phyloP scores from a whole-genome alignment of 345 rosid species.

The Combretum micranthum region DNA sequence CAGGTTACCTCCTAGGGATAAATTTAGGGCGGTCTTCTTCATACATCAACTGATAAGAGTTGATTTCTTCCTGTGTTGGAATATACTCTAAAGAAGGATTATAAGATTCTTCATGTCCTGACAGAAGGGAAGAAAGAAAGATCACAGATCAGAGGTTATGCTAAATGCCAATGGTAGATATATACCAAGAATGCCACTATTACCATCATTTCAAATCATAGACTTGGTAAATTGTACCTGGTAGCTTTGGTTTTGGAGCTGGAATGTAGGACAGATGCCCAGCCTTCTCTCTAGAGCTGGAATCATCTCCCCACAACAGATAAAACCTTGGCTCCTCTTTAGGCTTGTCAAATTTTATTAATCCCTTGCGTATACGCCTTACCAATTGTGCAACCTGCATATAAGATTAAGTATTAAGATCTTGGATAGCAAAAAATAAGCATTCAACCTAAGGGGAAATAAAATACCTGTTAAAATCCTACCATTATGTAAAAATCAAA shows the following conservation, averaged over 20 bases:
- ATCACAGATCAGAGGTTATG: background rate
- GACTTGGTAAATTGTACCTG: conserved; percentile 34
- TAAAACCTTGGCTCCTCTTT: conserved; percentile 64
- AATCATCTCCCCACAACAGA: conserved; percentile 82
- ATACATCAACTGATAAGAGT: conserved; percentile 75
- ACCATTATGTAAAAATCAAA: no score
- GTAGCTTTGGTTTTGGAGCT: conserved; percentile 83
- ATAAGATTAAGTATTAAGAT: background rate
- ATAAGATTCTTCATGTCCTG: conserved; percentile 91
- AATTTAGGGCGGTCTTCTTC: conserved; percentile 94
- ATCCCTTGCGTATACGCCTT: conserved; percentile 77
- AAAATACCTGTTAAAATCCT: no score
- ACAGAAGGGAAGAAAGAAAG: conserved; percentile 10
- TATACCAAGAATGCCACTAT: no score
- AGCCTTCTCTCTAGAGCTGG: conserved; percentile 44
- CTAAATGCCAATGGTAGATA: no score
- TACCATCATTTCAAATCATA: background rate
- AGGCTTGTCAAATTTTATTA: conserved; percentile 71
- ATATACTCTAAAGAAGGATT: conserved; percentile 88
- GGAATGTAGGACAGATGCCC: conserved; percentile 72
- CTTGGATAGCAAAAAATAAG: no score
- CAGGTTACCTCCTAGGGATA: conserved; percentile 64
- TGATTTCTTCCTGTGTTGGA: conserved; percentile 88
- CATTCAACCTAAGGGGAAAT: no score
- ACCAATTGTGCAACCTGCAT: conserved; percentile 57